Conservation (phyloP, 148 eudicot species). For the Cornus florida region DNA sequence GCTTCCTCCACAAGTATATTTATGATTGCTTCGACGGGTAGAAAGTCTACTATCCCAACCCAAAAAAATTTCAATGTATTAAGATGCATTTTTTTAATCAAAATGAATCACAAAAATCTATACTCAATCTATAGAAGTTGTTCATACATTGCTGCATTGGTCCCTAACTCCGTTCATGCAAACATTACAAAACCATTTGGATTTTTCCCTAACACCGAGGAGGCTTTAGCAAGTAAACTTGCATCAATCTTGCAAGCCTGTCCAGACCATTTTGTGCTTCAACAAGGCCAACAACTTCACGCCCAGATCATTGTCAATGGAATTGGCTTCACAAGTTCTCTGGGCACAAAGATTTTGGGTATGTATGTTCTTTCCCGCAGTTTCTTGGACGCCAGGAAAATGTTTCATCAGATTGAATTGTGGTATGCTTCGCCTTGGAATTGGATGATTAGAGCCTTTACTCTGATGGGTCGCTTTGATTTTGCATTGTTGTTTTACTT, state of each 20-base stretch:
- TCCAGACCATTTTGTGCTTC: constrained; percentile 16
- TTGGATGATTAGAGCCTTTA: constrained; percentile 44
- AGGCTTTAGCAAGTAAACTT: constrained; percentile 24
- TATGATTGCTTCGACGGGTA: background rate
- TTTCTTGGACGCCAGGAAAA: constrained; percentile 18
- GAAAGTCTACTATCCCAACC: background rate
- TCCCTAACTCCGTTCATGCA: background rate
- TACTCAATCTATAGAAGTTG: background rate
- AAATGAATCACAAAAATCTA: background rate
- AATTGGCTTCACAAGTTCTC: constrained; percentile 17
- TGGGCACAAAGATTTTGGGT: constrained; percentile 40
- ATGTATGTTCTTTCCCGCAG: constrained; percentile 23
- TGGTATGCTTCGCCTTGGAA: constrained; percentile 38
- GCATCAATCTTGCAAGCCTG: constrained; percentile 20
- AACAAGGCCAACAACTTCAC: constrained; percentile 34
- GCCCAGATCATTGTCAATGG: constrained; percentile 34
- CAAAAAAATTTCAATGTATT: background rate
- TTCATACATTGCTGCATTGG: background rate
- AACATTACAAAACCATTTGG: constrained; percentile 1
- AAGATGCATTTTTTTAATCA: background rate
- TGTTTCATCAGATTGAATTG: constrained; percentile 32
- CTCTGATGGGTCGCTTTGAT: constrained; percentile 26
- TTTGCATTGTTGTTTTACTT: constrained; percentile 29
- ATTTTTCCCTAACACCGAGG: constrained; percentile 14
- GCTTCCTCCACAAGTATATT: no score